Conservation (phyloP, 1,284 basidiomycete genomes). For the Leucoagaricus sp. region DNA sequence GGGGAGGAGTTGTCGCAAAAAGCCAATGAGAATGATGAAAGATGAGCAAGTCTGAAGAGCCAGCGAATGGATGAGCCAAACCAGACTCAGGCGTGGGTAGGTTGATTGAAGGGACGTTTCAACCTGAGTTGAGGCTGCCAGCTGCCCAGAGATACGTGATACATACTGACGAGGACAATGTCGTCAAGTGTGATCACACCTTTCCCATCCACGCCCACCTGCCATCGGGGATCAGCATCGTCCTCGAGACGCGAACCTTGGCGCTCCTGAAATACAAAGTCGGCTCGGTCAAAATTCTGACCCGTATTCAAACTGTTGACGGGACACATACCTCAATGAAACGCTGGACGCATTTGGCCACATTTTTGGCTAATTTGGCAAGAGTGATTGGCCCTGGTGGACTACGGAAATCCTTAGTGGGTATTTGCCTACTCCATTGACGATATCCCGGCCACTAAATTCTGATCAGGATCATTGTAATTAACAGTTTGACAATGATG, state of each 20-base stretch:
- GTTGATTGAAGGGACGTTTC: constrained; percentile 24
- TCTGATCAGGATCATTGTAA: constrained; percentile 17
- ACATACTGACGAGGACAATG: constrained; percentile 69
- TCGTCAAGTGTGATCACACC: constrained; percentile 59
- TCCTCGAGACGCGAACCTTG: constrained; percentile 54
- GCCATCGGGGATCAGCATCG: constrained; percentile 58
- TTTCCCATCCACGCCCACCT: constrained; percentile 47
- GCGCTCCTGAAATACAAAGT: constrained; percentile 42
- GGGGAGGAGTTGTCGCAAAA: background rate
- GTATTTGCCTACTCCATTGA: constrained; percentile 77
- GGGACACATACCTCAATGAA: constrained; percentile 47
- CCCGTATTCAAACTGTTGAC: constrained; percentile 9
- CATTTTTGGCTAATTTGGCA: constrained; percentile 66
- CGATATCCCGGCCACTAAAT: constrained; percentile 76
- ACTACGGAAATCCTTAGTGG: constrained; percentile 73
- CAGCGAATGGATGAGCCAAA: background rate
- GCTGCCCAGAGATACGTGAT: constrained; percentile 76
- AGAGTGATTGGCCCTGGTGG: constrained; percentile 72
- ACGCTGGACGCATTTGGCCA: constrained; percentile 62
- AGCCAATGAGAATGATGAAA: constrained; percentile 5
- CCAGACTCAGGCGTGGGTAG: background rate
- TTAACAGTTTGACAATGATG: constrained; percentile 7
- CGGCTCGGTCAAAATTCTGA: constrained; percentile 3
- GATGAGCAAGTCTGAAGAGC: background rate
- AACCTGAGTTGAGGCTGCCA: constrained; percentile 78